Conservation (phyloP, 176 grass and related monocot species). For the Pontederia crassipes region DNA sequence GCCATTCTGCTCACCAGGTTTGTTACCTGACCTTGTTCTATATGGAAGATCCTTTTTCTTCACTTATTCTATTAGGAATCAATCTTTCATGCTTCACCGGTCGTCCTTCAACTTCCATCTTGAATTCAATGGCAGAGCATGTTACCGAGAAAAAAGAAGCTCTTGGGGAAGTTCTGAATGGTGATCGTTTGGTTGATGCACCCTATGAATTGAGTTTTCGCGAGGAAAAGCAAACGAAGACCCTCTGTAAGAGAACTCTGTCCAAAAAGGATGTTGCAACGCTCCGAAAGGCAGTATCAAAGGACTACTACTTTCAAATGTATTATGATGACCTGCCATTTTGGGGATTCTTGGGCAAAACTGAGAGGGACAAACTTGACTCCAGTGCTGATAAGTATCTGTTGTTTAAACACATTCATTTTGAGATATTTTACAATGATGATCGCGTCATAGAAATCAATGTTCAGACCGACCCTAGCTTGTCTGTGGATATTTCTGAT, state of each 20-base stretch:
- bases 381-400: not conserved
- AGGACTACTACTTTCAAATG: conserved; percentile 20
- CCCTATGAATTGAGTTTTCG: conserved; percentile 13
- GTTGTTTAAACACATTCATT: conserved; percentile 8
- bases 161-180: conserved; percentile 17
- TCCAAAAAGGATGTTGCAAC: conserved; percentile 4
- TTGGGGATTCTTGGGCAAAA: conserved; percentile 17
- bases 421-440: conserved; percentile 9
- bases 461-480: conserved; percentile 6
- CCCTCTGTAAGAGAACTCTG: conserved; percentile 7
- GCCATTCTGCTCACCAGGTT: conserved; percentile 16
- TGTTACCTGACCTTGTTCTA: not conserved
- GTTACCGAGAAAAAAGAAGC: conserved; percentile 19
- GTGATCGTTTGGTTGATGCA: conserved; percentile 19
- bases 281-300: not conserved
- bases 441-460: conserved; percentile 13
- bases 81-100: not conserved
- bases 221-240: not conserved
- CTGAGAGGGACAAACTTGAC: conserved; percentile 3
- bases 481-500: conserved; percentile 8
- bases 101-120: not conserved
- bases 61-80: too few species aligned
- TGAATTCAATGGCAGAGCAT: not conserved
- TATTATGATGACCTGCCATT: conserved; percentile 18
- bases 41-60: too few species aligned